Evolutionary conservation across 1,284 basidiomycete genomes (phyloP), one percentile per base, ranked within the genome.

Genomic region (Ceratobasidium papillatum): DNA sequence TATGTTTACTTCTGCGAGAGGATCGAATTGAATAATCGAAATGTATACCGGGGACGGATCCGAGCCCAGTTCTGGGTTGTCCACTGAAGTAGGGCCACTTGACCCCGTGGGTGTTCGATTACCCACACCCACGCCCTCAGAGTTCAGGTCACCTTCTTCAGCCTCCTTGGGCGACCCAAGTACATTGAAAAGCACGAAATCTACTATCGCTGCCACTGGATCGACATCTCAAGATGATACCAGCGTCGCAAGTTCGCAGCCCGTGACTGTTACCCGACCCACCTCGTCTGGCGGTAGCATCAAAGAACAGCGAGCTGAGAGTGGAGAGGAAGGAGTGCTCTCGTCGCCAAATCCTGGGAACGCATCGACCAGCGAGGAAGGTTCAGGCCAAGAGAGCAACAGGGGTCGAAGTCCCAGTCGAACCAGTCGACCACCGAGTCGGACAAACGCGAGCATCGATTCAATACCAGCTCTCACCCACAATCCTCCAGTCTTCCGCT

Each of bases 121-220:
- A 49, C 66, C 66, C 54, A 58, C 66, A 27, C 66, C 66, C 17
- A 71, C 66, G 22, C 66, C 66, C 3, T 71, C 66, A 14, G 66
- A 71, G 32, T 51, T 32, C 14, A 19, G 54, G 54, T 14, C 66
- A 3, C 41, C 52, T 14, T 47, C 36, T 34, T 27, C 8, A 19
- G 43, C n/a, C 62, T 34, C 32, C 22, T 22, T 36, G 3, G 19
- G 22, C 25, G 41, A 47, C 14, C 2, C n/a, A 1, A 25, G 19
- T 25, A 25, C 19, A n/a, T 43, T 36, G 22, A 19, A 25, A 41
- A 17, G 4, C 22, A 5, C 36, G 34, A n/a, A 22, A 41, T 17
- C 17, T 22, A 3, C n/a, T 1, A 22, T 0, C 32, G 12, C n/a
- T 25, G 2, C 38, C 3, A 61, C 30, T 61, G 4, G 2, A 54